Conservation (phyloP, 2,329 filamentous ascomycete genomes). For the Diaporthe amygdali region DNA sequence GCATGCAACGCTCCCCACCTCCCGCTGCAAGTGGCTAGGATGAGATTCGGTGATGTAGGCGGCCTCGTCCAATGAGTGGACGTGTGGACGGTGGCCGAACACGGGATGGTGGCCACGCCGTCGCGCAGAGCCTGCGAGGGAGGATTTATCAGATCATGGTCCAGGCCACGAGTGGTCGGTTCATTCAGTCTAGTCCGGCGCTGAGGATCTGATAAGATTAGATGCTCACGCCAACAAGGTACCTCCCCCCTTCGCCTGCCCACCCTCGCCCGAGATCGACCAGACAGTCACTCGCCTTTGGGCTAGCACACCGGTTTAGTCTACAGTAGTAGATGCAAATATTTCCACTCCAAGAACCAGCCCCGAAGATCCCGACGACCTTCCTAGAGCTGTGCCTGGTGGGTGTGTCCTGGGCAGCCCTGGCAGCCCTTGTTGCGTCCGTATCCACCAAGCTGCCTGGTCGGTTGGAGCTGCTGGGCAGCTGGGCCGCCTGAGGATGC, state of each 20-base stretch:
- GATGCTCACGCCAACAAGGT: neutral
- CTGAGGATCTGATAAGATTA: conserved; percentile 23
- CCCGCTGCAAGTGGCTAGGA: conserved; percentile 2
- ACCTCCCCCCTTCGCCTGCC: neutral
- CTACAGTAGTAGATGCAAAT: no score
- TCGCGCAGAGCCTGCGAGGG: no score
- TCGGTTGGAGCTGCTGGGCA: no score
- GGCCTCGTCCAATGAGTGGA: neutral
- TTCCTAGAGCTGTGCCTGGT: neutral
- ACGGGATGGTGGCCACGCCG: no score
- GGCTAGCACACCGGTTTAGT: neutral
- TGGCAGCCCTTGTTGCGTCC: no score
- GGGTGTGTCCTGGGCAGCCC: neutral
- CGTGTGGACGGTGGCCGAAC: neutral
- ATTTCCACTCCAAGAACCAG: neutral
- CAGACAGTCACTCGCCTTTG: no score
- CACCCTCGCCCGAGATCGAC: neutral
- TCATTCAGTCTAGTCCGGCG: neutral
- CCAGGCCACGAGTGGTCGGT: neutral
- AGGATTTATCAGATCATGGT: neutral
- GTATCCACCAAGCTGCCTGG: no score
- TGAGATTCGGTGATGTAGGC: neutral
- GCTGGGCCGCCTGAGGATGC: no score
- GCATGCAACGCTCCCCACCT: conserved; percentile 9
- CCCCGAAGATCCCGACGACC: neutral